phyloP scores from a whole-genome alignment of 495 filamentous ascomycete species.

The Polyplosphaeria fusca region DNA sequence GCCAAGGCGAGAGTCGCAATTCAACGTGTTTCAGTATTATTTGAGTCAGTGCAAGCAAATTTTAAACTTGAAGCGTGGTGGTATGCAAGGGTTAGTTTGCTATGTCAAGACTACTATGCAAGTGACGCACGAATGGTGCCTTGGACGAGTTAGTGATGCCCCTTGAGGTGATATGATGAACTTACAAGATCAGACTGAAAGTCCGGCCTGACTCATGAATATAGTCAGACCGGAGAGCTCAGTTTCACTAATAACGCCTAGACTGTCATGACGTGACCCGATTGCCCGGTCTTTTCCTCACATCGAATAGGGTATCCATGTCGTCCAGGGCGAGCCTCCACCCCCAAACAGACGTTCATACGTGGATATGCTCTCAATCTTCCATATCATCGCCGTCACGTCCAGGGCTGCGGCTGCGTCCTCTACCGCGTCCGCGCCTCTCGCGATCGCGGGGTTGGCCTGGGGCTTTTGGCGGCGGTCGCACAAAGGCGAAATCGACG shows the following conservation, averaged over 20 bases:
- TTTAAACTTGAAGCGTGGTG: too few relatives aligned
- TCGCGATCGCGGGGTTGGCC: slow-evolving; percentile 51
- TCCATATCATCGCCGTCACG: slow-evolving; percentile 20
- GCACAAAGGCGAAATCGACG: slow-evolving; percentile 96
- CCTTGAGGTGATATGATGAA: too few relatives aligned
- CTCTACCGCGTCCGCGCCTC: slow-evolving; percentile 53
- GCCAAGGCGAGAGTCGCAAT: too few relatives aligned
- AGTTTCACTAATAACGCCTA: not conserved
- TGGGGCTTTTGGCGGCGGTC: slow-evolving; percentile 74
- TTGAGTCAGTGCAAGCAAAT: too few relatives aligned
- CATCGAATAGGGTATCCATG: not conserved
- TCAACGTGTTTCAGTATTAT: too few relatives aligned
- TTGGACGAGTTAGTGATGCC: too few relatives aligned
- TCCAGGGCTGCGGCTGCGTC: slow-evolving; percentile 58
- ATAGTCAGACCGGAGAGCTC: not conserved
- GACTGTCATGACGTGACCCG: not conserved
- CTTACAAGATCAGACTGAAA: too few relatives aligned
- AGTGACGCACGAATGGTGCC: too few relatives aligned
- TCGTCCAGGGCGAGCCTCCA: too few relatives aligned
- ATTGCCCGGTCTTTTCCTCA: not conserved
- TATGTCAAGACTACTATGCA: too few relatives aligned
- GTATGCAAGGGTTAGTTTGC: too few relatives aligned
- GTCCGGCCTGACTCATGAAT: too few relatives aligned
- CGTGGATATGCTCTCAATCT: slow-evolving; percentile 13
- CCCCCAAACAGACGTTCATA: not conserved